These are phyloP conservation scores for Babesia gibsoni DNA, from an alignment of 169 alveolate species.

Conservation along the genomic window DNA sequence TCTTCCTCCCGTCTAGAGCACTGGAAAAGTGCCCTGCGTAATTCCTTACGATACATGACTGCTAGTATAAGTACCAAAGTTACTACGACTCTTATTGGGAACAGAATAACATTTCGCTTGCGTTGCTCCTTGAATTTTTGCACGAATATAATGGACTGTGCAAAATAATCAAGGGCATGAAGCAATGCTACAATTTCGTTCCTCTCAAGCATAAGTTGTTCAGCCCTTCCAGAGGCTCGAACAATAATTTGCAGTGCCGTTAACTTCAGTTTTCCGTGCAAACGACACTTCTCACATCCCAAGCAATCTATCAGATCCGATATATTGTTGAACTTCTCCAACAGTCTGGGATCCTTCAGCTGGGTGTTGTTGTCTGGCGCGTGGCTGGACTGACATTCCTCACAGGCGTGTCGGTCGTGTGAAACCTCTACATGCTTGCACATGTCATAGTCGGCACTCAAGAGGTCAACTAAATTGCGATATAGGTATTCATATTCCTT, in stretches of 20 bases:
- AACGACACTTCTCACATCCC: slow-evolving; percentile 88
- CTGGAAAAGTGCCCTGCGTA: slow-evolving; percentile 3
- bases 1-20: neutral
- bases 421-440: slow-evolving; percentile 36
- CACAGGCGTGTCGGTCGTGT: neutral
- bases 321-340: slow-evolving; percentile 62
- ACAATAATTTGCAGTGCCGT: slow-evolving; percentile 87
- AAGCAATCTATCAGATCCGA: slow-evolving; percentile 84
- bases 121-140: slow-evolving; percentile 36
- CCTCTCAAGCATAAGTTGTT: slow-evolving; percentile 68
- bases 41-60: slow-evolving; percentile 33
- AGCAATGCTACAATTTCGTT: slow-evolving; percentile 83
- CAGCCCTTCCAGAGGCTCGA: slow-evolving; percentile 61
- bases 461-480: slow-evolving; percentile 6
- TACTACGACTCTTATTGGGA: slow-evolving; percentile 38
- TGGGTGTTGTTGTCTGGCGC: neutral
- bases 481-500: neutral
- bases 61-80: slow-evolving; percentile 24
- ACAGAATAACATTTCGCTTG: slow-evolving; percentile 28
- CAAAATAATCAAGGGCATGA: slow-evolving; percentile 76
- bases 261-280: slow-evolving; percentile 88
- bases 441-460: slow-evolving; percentile 20
- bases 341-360: slow-evolving; percentile 32
- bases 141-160: slow-evolving; percentile 75
- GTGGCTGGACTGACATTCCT: slow-evolving; percentile 6